phyloP scores from a whole-genome alignment of 495 filamentous ascomycete genomes.

The Neurospora sp. region DNA sequence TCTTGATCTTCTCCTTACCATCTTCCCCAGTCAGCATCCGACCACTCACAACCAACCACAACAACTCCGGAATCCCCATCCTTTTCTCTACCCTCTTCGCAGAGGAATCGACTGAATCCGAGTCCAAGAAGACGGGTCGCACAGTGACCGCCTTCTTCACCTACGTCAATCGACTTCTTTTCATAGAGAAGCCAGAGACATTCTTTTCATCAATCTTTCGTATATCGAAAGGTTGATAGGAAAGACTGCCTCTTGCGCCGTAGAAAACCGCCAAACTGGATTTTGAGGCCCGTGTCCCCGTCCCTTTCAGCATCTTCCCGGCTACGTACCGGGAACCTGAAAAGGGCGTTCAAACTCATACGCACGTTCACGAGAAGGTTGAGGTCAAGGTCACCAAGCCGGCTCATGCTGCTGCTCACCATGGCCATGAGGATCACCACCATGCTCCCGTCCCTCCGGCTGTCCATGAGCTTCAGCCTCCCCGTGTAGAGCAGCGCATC shows the following conservation, averaged over 20 bases:
- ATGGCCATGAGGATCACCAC: constrained; percentile 83
- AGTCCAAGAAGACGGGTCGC: constrained; percentile 27
- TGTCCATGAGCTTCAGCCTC: constrained; percentile 49
- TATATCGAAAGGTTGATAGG: constrained; percentile 86
- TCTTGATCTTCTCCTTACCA: constrained; percentile 20
- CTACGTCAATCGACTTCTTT: constrained; percentile 39
- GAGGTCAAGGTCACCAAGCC: constrained; percentile 68
- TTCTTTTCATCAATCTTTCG: constrained; percentile 95
- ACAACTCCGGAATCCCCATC: constrained; percentile 8
- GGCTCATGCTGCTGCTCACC: constrained; percentile 31
- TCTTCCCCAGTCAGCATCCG: constrained; percentile 8
- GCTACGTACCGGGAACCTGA: constrained; percentile 92
- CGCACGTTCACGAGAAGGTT: constrained; percentile 67
- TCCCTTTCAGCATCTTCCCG: constrained; percentile 99
- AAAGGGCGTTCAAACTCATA: constrained; percentile 65
- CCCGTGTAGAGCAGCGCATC: constrained; percentile 55
- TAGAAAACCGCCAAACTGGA: constrained; percentile 90
- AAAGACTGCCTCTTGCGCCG: constrained; percentile 60
- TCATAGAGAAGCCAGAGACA: constrained; percentile 60
- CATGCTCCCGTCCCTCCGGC: neutral
- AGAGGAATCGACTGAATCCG: constrained; percentile 19
- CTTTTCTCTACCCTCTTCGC: constrained; percentile 6
- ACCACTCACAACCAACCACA: constrained; percentile 20
- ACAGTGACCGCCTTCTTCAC: constrained; percentile 24
- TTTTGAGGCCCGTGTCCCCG: constrained; percentile 98